Base-by-base conservation (phyloP, 257 asterid species). In the Perilla frutescens region DNA sequence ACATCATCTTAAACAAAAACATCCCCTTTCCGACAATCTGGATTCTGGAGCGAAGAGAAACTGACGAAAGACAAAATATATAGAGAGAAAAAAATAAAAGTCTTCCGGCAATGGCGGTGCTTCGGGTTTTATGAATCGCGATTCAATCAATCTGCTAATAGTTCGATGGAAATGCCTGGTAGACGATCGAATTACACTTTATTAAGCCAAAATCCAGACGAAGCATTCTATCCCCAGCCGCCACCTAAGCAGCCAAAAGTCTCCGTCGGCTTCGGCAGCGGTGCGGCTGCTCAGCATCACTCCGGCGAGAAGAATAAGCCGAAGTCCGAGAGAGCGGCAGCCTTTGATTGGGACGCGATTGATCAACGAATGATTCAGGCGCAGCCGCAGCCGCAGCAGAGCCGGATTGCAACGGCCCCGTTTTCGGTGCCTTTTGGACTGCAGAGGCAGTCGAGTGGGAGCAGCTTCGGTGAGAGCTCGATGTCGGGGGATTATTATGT, bases 361-460 rank as follows among this genome's bases (percentile, higher is more conserved):
- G 97, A 92, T 87, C 96, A 86, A 53, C 79, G 87, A 58, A 80
- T 81, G 81, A 62, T 75, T 47, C 87, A 79, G 70, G 76, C 74
- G 75, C 89, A 81, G 58, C 53, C 74, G 75, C 89, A 81, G 58
- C 53, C 84, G 68, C 89, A 80, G 82, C 90, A 84, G 62, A 80
- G 76, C 70, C 88, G 96, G 87, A 81, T 86, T 75, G 88, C 88
- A 41, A 59, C 87, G 71, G 34, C 83, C 39, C 80, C 76, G 80
- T 80, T 85, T 69, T 75, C 84, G 49, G 73, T 80, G 48, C 77
- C 97, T 3, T 72, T 83, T 43, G 98, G 92, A 43, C 71, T 89
- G 75, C 96, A 87, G 84, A 80, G 89, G 87, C 96, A 92, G 78
- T 95, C 99, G 13, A 95, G 97, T 55, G 99, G 95, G 56, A 93